Evolutionary conservation across 1,284 basidiomycete species (phyloP), one percentile per base, ranked within the genome.

Genomic region (Rhodotorula glutinis): DNA sequence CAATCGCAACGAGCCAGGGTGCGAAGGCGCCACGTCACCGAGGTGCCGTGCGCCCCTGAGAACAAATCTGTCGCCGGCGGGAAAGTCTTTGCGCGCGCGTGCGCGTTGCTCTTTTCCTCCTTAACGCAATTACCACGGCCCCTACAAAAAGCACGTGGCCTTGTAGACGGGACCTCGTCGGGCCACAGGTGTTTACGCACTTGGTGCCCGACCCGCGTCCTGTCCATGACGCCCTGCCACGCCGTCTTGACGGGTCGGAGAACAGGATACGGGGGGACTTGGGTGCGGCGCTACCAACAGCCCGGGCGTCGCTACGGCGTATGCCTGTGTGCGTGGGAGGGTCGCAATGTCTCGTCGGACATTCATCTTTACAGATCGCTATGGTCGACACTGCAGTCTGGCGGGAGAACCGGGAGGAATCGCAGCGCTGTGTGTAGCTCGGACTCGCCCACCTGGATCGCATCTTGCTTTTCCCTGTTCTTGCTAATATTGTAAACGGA

Each of bases 341-440:
- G 69, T 63, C 69, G 66, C 69, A 71, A 71, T 71, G 69, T 66
- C 66, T 59, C 59, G 69, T 55, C 56, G 49, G 54, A 71, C 63
- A 71, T 57, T 44, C 33, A 27, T 40, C 25, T n/a, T 21, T 25
- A 14, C n/a, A n/a, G 13, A 16, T 27, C n/a, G 49, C 43, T 16
- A 38, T 11, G 11, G 33, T 11, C 33, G 33, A 38, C 33, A 7
- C 7, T 38, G 33, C 33, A 38, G 33, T 38, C 33, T 38, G n/a
- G n/a, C n/a, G n/a, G n/a, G n/a, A n/a, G n/a, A n/a, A n/a, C n/a
- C n/a, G n/a, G n/a, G n/a, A n/a, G n/a, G n/a, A n/a, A n/a, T n/a
- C n/a, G n/a, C n/a, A n/a, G n/a, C n/a, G n/a, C n/a, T n/a, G n/a
- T n/a, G n/a, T n/a, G n/a, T n/a, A n/a, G n/a, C n/a, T n/a, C n/a